Base-by-base conservation (phyloP, 495 filamentous ascomycete species). In the Aspergillus biplanus region DNA sequence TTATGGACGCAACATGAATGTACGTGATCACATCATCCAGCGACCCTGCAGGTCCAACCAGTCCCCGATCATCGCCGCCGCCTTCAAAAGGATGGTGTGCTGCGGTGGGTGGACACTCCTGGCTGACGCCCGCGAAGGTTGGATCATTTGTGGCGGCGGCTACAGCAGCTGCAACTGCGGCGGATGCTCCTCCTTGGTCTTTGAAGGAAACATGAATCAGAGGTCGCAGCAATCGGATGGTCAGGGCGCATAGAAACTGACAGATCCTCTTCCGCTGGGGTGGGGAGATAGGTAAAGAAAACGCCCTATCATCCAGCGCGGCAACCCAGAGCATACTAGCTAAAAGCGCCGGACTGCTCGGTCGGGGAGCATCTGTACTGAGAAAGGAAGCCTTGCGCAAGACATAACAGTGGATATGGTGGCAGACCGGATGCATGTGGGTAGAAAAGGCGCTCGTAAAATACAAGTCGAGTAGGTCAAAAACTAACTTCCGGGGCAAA, bases 261-360 rank as follows among this genome's bases (percentile, higher is more conserved):
- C 92, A 97, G 62, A 96, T 89, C 69, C 92, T 92, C 67, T 90
- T 89, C 21, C 93, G 83, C 52, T 92, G 91, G 13, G 91, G 90
- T 3, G 93, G 93, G 33, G 92, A 87, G 56, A 92, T 89, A 16
- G 92, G 92, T 61, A 97, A 76, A 66, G 92, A 92, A 61, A 92
- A 87, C 7, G 93, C 91, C 71, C 96, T 90, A 74, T 93, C 93
- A 50, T 95, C 96, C 70, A 96, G 90, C 13, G 92, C 92, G 16
- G 91, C 92, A 31, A 97, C 91, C 92, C 92, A 97, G 16, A 97
- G 87, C 90, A 97, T 97, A 74, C 92, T 95, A 9, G 93, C 90
- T 44, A 97, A 80, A 42, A 97, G 81, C 0, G 93, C 92, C 37
- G 93, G 93, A 68, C 91, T 93, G 74, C 92, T 96, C 64, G 85